Base-by-base conservation (phyloP, 2,329 filamentous ascomycete genomes). In the Pseudofabraea citricarpa region DNA sequence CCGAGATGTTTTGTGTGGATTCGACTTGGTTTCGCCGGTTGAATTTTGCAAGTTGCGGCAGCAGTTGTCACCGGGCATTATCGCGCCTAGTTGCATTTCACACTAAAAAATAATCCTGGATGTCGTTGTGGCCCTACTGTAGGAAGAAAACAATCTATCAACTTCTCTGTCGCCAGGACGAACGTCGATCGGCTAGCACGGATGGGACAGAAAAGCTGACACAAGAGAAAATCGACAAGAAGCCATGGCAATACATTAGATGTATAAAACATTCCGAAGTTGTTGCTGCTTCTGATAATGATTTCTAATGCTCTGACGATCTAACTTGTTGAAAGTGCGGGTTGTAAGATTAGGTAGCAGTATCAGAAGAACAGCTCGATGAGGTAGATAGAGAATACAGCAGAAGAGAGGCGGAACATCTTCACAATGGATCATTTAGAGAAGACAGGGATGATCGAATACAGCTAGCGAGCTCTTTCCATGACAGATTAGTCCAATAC, bases 361-460 rank as follows among this genome's bases (percentile, higher is more conserved):
- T 40, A 0, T 37, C 66, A 0, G 64, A 67, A 45, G 43, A 60
- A 6, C 38, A 59, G 9, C 50, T 67, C 0, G n/a, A 45, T 0
- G 37, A 49, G 6, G 18, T 65, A 2, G 63, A 67, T 38, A 47
- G 22, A 4, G 6, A 9, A 21, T 53, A 50, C 20, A 60, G 55
- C 13, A 38, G 29, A 8, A 55, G 31, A 19, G 38, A 45, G 8
- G 40, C 48, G 0, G 41, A 39, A 1, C 53, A 58, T 21, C 26
- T 54, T 3, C 49, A 62, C 13, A 64, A 63, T 21, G 59, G 60
- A 1, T 52, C 53, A 0, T 49, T 63, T 5, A 40, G 61, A 18
- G 47, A 52, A 3, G 58, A 62, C 8, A 32, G 47, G 3, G 23
- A 52, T 21, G 56, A 56, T 2, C 52, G 61, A 0, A 36, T 13